Base-by-base conservation (phyloP, 352 stramenopile species). In the Albugo candida region DNA sequence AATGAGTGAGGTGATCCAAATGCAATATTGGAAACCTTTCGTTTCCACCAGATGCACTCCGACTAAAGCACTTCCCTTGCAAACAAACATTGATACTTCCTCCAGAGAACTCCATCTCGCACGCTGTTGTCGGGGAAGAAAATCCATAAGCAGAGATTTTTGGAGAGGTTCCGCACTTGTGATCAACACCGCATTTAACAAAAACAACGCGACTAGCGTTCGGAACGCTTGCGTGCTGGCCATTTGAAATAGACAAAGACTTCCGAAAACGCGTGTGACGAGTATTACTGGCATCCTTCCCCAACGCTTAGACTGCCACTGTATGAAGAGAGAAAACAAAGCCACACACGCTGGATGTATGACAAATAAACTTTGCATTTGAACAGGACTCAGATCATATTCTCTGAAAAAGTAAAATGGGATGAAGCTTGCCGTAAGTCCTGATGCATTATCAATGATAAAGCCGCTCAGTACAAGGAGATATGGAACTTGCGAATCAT, bases 61-160 rank as follows among this genome's bases (percentile, higher is more conserved):
- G n/a, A 85, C 57, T 11, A 84, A 59, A 11, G 75, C 67, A 51
- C 72, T 85, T 21, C 72, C 72, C 1, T 66, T 49, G 63, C 63
- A 85, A 11, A 67, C 67, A 27, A 79, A 73, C 45, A 63, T 61
- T 1, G 72, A 70, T 39, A 88, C 50, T 10, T 67, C 67, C 41
- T 85, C 68, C 13, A 85, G 58, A 17, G 72, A 71, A 39, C 78
- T 83, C 74, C 74, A 87, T 0, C 68, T 65, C 6, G 67, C 74
- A 18, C 74, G 71, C 38, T 76, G 52, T 8, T 58, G 48, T 36
- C 67, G 70, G 2, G 69, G 62, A 19, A 87, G 71, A 41, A 80
- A 80, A 49, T 87, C 74, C 71, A 87, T 84, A 12, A 87, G 58
- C 17, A 87, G 24, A 21, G 74, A 83, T 24, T 66, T 65, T 11